Evolutionary conservation across 768 basidiomycete species (phyloP).

Genomic region (Tulasnella sp.): DNA sequence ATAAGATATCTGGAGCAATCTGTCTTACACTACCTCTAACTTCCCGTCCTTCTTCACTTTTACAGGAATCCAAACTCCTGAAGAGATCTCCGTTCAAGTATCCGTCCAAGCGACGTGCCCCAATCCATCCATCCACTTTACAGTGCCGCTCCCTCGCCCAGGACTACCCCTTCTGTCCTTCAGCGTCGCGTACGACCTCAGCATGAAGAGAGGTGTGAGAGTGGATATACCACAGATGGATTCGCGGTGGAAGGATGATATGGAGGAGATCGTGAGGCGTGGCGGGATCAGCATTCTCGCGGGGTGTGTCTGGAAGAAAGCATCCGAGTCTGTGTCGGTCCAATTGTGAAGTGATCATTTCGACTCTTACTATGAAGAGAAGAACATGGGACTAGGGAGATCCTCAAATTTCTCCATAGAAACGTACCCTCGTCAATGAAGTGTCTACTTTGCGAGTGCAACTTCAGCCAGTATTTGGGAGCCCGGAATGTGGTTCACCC

Average conservation of each 20-base stretch:
- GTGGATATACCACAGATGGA: slow-evolving; percentile 35
- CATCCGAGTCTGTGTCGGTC: background rate
- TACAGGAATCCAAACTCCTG: slow-evolving; percentile 43
- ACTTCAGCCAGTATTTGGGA: no score
- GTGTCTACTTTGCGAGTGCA: no score
- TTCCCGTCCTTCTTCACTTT: no score
- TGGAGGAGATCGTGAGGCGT: slow-evolving; percentile 63
- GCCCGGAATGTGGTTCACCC: no score
- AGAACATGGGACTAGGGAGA: no score
- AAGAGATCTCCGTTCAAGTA: slow-evolving; percentile 60
- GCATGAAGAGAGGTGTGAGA: slow-evolving; percentile 41
- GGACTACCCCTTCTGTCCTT: slow-evolving; percentile 56
- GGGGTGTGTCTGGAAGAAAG: slow-evolving; percentile 46
- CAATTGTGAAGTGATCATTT: background rate
- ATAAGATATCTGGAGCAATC: no score
- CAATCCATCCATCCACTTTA: slow-evolving; percentile 29
- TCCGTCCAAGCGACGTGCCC: slow-evolving; percentile 23
- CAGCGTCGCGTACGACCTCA: slow-evolving; percentile 49
- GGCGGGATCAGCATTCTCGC: slow-evolving; percentile 61
- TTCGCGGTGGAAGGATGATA: slow-evolving; percentile 33
- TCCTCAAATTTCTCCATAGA: no score
- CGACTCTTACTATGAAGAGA: no score
- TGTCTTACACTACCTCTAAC: no score
- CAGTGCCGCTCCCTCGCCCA: slow-evolving; percentile 55
- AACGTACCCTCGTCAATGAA: no score